Percentiles rank a stretch among this genome's conserved stretches.
These are phyloP conservation scores for Stephania cephalantha DNA, from an alignment of 164 flowering plant species.

Conservation along the genomic window DNA sequence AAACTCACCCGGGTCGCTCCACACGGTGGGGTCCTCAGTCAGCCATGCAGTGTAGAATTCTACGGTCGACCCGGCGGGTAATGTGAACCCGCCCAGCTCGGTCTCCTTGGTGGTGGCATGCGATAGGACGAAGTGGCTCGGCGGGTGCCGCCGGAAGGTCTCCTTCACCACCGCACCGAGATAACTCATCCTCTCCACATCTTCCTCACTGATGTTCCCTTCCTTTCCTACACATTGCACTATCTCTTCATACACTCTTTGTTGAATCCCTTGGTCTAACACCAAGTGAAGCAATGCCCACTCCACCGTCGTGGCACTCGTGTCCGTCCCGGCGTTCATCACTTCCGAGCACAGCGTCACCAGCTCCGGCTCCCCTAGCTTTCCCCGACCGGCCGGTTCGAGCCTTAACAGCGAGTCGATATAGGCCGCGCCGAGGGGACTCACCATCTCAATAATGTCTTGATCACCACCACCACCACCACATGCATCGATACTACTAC, in stretches of 20 bases:
- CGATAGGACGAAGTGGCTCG: slow-evolving; percentile 72
- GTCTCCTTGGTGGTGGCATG: slow-evolving; percentile 61
- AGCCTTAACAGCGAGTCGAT: slow-evolving; percentile 64
- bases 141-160: slow-evolving; percentile 83
- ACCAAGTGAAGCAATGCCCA: slow-evolving; percentile 81
- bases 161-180: slow-evolving; percentile 72
- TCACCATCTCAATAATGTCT: slow-evolving; percentile 38
- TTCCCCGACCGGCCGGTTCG: slow-evolving; percentile 36
- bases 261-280: slow-evolving; percentile 54
- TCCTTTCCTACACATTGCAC: slow-evolving; percentile 43
- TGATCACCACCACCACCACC: background rate
- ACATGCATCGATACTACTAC: slow-evolving; percentile 5
- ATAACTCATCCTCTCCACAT: slow-evolving; percentile 62
- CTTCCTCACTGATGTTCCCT: slow-evolving; percentile 38
- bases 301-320: slow-evolving; percentile 71
- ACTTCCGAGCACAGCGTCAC: slow-evolving; percentile 74
- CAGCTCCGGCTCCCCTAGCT: slow-evolving; percentile 61
- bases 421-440: slow-evolving; percentile 75
- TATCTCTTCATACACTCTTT: slow-evolving; percentile 58
- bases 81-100: slow-evolving; percentile 61
- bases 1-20: slow-evolving; percentile 68
- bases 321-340: slow-evolving; percentile 86
- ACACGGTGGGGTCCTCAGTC: slow-evolving; percentile 60
- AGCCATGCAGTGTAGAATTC: slow-evolving; percentile 84
- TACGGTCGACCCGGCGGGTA: slow-evolving; percentile 58